phyloP scores from a whole-genome alignment of 2,329 filamentous ascomycete genomes.

The Pseudogymnoascus sp. region DNA sequence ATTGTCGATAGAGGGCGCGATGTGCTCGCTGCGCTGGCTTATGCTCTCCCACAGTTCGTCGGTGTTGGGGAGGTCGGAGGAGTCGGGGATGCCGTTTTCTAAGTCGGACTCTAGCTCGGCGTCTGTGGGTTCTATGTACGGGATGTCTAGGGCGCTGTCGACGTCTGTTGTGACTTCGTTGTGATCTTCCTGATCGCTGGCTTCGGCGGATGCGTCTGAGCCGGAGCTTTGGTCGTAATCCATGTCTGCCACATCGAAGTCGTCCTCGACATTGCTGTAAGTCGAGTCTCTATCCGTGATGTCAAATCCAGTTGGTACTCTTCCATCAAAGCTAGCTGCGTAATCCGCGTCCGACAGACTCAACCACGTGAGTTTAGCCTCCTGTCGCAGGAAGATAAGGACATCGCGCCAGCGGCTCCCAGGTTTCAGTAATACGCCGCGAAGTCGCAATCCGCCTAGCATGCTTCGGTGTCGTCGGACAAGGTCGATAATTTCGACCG shows the following conservation, averaged over 20 bases:
- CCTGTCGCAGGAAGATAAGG: conserved; percentile 44
- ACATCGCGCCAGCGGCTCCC: conserved; percentile 54
- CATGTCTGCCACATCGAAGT: conserved; percentile 21
- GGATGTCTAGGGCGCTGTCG: conserved; percentile 10
- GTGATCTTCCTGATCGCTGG: conserved; percentile 11
- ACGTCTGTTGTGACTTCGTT: conserved; percentile 26
- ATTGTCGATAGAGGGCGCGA: conserved; percentile 33
- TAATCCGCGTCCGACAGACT: conserved; percentile 56
- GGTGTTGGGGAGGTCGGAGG: background rate
- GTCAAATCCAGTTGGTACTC: conserved; percentile 9
- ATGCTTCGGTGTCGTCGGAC: conserved; percentile 46
- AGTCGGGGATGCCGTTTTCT: background rate
- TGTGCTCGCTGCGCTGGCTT: conserved; percentile 24
- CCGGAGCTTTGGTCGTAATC: conserved; percentile 17
- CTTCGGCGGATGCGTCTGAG: conserved; percentile 24
- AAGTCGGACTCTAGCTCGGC: background rate
- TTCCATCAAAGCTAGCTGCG: conserved; percentile 41
- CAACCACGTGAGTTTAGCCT: conserved; percentile 50
- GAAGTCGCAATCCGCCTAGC: conserved; percentile 50
- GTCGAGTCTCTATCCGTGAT: conserved; percentile 20
- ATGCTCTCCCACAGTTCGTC: background rate
- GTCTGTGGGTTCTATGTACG: background rate
- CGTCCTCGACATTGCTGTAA: conserved; percentile 15
- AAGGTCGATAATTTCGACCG: conserved; percentile 51
- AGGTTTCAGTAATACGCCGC: conserved; percentile 52